Evolutionary conservation across 2,329 filamentous ascomycete species (phyloP), one percentile per base, ranked within the genome.

Genomic region (Colletotrichum viniferum): DNA sequence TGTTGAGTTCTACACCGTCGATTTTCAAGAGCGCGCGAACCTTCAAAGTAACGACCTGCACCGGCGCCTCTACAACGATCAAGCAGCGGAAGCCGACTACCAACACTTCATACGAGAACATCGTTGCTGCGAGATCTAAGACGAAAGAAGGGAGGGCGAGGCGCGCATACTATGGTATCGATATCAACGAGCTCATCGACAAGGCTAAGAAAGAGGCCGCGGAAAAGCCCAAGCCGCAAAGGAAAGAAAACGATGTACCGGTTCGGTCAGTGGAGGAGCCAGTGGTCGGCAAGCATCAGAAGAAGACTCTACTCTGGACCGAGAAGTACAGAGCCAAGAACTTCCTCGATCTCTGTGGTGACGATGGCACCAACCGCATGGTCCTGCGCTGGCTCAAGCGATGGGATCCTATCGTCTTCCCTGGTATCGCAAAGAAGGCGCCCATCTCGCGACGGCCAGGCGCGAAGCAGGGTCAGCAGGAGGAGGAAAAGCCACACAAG

Each of bases 401-500:
- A 21, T 99, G 97, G 97, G 97, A 99, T 82, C 89, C 94, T 0
- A 89, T 98, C 30, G 97, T 99, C 1, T 99, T 98, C 78, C 96
- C 96, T 0, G 93, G 94, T 14, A 89, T 92, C 6, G 87, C 89
- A 63, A 94, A 90, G 80, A 95, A 90, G 77, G 81, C 87, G 48
- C 80, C 87, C 77, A 79, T 83, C 55, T 68, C 82, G 43, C 83
- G 87, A 74, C 81, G 88, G 76, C 87, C 89, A 73, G 85, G 83
- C 65, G 60, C 80, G 43, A 86, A 85, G 68, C 85, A 85, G 55
- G 86, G 84, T 75, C 79, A 52, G 43, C 43, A 88, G 21, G 86
- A 85, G 1, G 90, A 94, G 69, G 95, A 98, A 82, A 94, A 92
- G 78, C 89, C 92, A 34, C 95, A 97, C 81, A 91, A 94, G 76